These are phyloP conservation scores for Raffaelea arxii DNA, from an alignment of 2,329 filamentous ascomycete genomes.

Conservation along the genomic window DNA sequence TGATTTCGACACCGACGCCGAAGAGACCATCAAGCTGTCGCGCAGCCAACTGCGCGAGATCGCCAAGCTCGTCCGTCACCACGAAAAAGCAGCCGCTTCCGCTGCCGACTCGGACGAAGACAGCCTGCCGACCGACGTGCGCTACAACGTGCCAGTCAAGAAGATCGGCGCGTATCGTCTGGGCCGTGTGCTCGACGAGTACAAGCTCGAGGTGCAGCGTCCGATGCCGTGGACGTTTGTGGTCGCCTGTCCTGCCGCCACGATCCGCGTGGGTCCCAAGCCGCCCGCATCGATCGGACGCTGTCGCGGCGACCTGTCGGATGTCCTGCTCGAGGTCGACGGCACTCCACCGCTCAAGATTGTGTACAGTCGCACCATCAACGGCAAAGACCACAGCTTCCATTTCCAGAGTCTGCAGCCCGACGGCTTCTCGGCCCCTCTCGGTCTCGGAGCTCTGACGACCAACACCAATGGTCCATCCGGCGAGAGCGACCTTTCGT, in stretches of 20 bases:
- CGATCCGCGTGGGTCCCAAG: constrained; percentile 53
- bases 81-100: constrained; percentile 20
- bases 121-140: constrained; percentile 44
- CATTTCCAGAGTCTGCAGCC: constrained; percentile 92
- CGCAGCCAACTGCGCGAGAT: constrained; percentile 66
- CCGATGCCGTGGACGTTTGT: constrained; percentile 69
- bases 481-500: constrained; percentile 58
- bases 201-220: constrained; percentile 84
- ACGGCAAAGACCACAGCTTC: constrained; percentile 71
- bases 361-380: constrained; percentile 81
- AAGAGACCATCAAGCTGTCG: constrained; percentile 70
- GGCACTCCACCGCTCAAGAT: constrained; percentile 89
- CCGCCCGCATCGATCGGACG: constrained; percentile 26
- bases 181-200: constrained; percentile 79
- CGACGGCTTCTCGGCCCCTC: constrained; percentile 70
- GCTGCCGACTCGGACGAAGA: constrained; percentile 42
- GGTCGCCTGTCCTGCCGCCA: constrained; percentile 76
- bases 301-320: constrained; percentile 80
- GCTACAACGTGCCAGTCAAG: constrained; percentile 66
- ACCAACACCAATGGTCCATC: constrained; percentile 23
- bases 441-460: constrained; percentile 36
- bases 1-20: constrained; percentile 66
- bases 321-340: constrained; percentile 71
- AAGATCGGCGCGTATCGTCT: constrained; percentile 84
- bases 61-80: constrained; percentile 56